Conservation (phyloP, 2,329 filamentous ascomycete genomes). For the Chrysoporthe deuterocubensis region DNA sequence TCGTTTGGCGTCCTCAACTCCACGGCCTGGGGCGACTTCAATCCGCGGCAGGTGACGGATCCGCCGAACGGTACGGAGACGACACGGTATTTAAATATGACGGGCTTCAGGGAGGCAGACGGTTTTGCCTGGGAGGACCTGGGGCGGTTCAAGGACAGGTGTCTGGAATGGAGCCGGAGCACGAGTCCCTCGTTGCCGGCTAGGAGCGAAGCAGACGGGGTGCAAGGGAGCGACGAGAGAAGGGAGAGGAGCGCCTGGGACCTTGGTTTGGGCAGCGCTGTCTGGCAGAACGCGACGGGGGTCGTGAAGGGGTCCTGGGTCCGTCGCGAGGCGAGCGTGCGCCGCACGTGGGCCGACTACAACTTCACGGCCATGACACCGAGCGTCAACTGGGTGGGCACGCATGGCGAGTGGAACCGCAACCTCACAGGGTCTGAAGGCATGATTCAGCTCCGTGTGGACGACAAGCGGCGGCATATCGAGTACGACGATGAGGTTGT, state of each 20-base stretch:
- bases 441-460: slow-evolving; percentile 70
- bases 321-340: slow-evolving; percentile 55
- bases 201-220: slow-evolving; percentile 42
- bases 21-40: slow-evolving; percentile 65
- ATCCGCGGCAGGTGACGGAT: slow-evolving; percentile 43
- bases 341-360: slow-evolving; percentile 52
- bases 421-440: slow-evolving; percentile 80
- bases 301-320: slow-evolving; percentile 78
- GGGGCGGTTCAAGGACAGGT: slow-evolving; percentile 65
- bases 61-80: slow-evolving; percentile 37
- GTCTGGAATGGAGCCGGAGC: slow-evolving; percentile 62
- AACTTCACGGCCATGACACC: slow-evolving; percentile 71
- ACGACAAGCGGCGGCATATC: slow-evolving; percentile 53
- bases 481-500: slow-evolving; percentile 46
- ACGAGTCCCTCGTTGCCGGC: slow-evolving; percentile 47
- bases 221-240: slow-evolving; percentile 39
- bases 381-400: slow-evolving; percentile 65
- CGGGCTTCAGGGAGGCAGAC: slow-evolving; percentile 76
- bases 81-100: slow-evolving; percentile 67
- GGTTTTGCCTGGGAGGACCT: slow-evolving; percentile 80
- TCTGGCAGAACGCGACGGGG: slow-evolving; percentile 82
- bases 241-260: slow-evolving; percentile 34
- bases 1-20: slow-evolving; percentile 58
- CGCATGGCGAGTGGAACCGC: slow-evolving; percentile 67
- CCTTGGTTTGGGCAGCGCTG: slow-evolving; percentile 41